phyloP scores from a whole-genome alignment of 2,329 filamentous ascomycete genomes.

The Emericellopsis cladophorae region DNA sequence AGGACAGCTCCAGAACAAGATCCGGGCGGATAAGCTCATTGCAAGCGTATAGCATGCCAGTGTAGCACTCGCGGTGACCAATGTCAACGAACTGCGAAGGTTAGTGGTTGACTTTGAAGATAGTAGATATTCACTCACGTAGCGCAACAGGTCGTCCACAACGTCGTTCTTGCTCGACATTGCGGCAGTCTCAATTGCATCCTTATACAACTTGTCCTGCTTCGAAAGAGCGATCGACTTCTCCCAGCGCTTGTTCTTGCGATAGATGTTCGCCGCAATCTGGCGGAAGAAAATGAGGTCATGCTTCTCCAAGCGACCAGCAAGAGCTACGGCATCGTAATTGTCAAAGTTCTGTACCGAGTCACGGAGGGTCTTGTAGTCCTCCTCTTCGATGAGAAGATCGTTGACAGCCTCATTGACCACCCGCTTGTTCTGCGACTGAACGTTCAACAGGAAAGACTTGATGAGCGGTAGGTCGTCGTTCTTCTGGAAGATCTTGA shows the following conservation, averaged over 20 bases:
- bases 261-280: constrained; percentile 95
- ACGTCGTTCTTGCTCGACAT: constrained; percentile 84
- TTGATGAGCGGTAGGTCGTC: constrained; percentile 98
- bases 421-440: constrained; percentile 92
- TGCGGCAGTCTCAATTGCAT: constrained; percentile 94
- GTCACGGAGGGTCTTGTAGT: constrained; percentile 96
- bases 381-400: constrained; percentile 93
- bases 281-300: constrained; percentile 98
- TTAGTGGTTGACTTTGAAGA: constrained; percentile 15
- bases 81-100: constrained; percentile 82
- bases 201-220: constrained; percentile 99
- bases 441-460: constrained; percentile 93
- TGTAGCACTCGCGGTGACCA: constrained; percentile 96
- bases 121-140: constrained; percentile 55
- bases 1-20: constrained; percentile 88
- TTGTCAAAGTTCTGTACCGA: constrained; percentile 99
- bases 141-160: constrained; percentile 89
- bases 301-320: constrained; percentile 87
- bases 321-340: constrained; percentile 90
- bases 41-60: constrained; percentile 98
- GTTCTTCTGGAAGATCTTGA: constrained; percentile 96
- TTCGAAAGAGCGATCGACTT: constrained; percentile 96
- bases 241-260: constrained; percentile 99
- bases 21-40: constrained; percentile 94
- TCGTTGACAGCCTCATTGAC: constrained; percentile 99